A percentile compares a stretch with the other conserved stretches of the same genome.
These are phyloP conservation scores for Omphalea diandra DNA, from an alignment of 441 rosid genomes.

Conservation along the genomic window DNA sequence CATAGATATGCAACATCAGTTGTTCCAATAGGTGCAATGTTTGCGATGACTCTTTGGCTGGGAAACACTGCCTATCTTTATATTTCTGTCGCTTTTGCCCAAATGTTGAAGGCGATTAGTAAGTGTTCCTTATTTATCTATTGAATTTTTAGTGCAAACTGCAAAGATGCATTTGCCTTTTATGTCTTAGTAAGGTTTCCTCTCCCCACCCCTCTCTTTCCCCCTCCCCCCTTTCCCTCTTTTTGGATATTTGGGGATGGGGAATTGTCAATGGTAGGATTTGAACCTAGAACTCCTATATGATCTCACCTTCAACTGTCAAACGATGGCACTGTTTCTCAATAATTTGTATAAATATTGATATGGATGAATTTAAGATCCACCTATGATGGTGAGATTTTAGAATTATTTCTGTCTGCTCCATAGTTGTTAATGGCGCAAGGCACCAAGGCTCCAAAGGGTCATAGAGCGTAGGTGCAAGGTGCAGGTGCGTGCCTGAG, in stretches of 20 bases:
- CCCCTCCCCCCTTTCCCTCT: too few species aligned
- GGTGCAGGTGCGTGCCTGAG: too few species aligned
- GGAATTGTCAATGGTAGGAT: too few species aligned
- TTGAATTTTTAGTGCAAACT: not conserved
- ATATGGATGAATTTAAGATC: constrained; percentile 6
- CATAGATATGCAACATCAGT: constrained; percentile 80
- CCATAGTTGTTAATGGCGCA: too few species aligned
- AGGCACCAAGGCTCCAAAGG: too few species aligned
- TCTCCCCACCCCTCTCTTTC: too few species aligned
- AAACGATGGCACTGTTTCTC: not conserved
- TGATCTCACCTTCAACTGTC: not conserved
- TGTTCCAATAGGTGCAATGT: constrained; percentile 90
- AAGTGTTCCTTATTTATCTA: constrained; percentile 30
- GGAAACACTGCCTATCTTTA: constrained; percentile 96
- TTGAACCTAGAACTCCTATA: not conserved
- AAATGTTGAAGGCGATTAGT: constrained; percentile 97
- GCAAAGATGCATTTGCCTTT: not conserved
- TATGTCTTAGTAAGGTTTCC: not conserved
- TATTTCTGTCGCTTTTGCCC: constrained; percentile 93
- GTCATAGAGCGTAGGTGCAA: too few species aligned
- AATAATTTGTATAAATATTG: not conserved
- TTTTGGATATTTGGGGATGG: not conserved
- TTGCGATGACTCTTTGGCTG: constrained; percentile 98
- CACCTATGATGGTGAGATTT: not conserved
- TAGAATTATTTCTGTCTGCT: too few species aligned